Percentiles rank a stretch among this genome's conserved stretches.
Conservation (phyloP, 176 grass and related monocot genomes). For the bread wheat (Triticum aestivum) region IWGSC_CS_RefSeq_v2.1 NC_057812.1:150223982-150224481, state of each 20-base stretch:
- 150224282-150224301: slow-evolving; percentile 72
- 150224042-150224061: slow-evolving; percentile 96
- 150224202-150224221: neutral
- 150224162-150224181: slow-evolving; percentile 96
- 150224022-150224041: slow-evolving; percentile 99
- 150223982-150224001: slow-evolving; percentile 55
- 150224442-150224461: slow-evolving; percentile 71
- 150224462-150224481: slow-evolving; percentile 53
- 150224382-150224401: slow-evolving; percentile 82
- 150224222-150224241: slow-evolving; percentile 25
- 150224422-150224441: slow-evolving; percentile 75
- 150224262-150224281: slow-evolving; percentile 84
- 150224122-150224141: slow-evolving; percentile 82
- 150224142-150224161: slow-evolving; percentile 72
- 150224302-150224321: slow-evolving; percentile 92
- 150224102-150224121: slow-evolving; percentile 87
- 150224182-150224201: slow-evolving; percentile 35
- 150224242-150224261: slow-evolving; percentile 56
- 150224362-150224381: slow-evolving; percentile 64
- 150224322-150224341: slow-evolving; percentile 65
- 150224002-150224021: slow-evolving; percentile 97
- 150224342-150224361: slow-evolving; percentile 75
- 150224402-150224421: slow-evolving; percentile 83
- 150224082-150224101: slow-evolving; percentile 93
- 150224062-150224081: slow-evolving; percentile 85